Evolutionary conservation across 176 grass and related monocot species (phyloP).

Genomic region (Stipa capillata): DNA sequence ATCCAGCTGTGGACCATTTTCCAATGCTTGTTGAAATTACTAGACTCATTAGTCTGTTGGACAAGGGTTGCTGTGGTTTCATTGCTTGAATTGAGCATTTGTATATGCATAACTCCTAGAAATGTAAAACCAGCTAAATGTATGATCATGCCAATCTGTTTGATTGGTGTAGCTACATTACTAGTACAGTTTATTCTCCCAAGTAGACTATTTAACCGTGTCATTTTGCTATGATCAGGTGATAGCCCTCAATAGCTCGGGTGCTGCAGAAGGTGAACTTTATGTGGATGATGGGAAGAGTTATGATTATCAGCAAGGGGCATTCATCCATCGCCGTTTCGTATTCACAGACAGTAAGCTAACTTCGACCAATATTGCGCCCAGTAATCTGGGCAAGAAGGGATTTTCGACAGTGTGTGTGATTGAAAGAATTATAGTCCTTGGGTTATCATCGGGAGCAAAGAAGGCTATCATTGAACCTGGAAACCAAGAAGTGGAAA

Average conservation of each 20-base stretch:
- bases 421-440: constrained; percentile 75
- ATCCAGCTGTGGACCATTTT: background rate
- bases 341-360: constrained; percentile 73
- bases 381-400: constrained; percentile 29
- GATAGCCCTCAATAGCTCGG: constrained; percentile 76
- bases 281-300: constrained; percentile 93
- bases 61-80: background rate
- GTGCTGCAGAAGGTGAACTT: constrained; percentile 84
- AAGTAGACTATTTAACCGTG: background rate
- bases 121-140: too few relatives aligned
- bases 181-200: background rate
- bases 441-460: constrained; percentile 54
- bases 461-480: constrained; percentile 81
- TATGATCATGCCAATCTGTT: too few relatives aligned
- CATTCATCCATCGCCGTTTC: constrained; percentile 81
- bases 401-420: constrained; percentile 62
- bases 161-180: background rate
- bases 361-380: constrained; percentile 48
- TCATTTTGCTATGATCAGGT: constrained; percentile 49
- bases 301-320: constrained; percentile 76
- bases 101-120: background rate
- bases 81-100: constrained; percentile 11
- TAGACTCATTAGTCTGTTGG: background rate
- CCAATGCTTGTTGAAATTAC: background rate
- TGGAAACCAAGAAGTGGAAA: constrained; percentile 53